A percentile compares a stretch with the other conserved stretches of the same genome.
phyloP scores from a whole-genome alignment of 2,329 filamentous ascomycete genomes.

The Penicillium freii region DNA sequence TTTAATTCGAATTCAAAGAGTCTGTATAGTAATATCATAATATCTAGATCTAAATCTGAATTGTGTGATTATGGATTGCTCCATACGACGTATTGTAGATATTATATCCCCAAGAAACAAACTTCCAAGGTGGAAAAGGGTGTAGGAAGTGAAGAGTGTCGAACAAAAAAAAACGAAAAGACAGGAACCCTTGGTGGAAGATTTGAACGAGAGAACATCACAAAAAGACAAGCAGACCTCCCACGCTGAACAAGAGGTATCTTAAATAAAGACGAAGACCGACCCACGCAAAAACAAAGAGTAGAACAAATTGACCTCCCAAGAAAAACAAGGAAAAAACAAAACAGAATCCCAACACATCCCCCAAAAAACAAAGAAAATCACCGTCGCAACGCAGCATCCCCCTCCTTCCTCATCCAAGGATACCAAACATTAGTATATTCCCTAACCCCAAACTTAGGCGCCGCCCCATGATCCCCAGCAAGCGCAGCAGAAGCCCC shows the following conservation, averaged over 20 bases:
- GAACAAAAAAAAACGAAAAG: not conserved
- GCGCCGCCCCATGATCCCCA: conserved; percentile 12
- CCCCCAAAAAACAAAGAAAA: not conserved
- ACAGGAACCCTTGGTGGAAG: conserved; percentile 2
- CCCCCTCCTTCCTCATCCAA: conserved; percentile 41
- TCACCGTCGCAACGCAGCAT: not conserved
- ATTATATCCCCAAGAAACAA: not conserved
- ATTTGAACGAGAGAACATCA: conserved; percentile 2
- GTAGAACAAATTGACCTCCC: conserved; percentile 16
- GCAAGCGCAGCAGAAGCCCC: conserved; percentile 20
- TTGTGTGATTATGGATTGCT: not conserved
- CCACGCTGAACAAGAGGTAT: conserved; percentile 20
- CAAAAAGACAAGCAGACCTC: conserved; percentile 9
- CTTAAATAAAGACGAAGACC: conserved; percentile 13
- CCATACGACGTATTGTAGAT: not conserved
- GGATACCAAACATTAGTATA: conserved; percentile 43
- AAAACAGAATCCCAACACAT: not conserved
- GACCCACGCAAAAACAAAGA: conserved; percentile 10
- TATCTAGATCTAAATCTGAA: not conserved
- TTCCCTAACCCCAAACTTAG: conserved; percentile 16
- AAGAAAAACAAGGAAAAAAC: not conserved
- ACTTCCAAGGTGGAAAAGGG: not conserved
- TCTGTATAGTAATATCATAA: not conserved
- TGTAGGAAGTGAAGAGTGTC: not conserved
- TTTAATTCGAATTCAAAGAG: not conserved